A percentile compares a stretch with the other conserved stretches of the same genome.
These are phyloP conservation scores for Fusarium dimerum DNA, from an alignment of 2,329 filamentous ascomycete species.

Conservation along the genomic window DNA sequence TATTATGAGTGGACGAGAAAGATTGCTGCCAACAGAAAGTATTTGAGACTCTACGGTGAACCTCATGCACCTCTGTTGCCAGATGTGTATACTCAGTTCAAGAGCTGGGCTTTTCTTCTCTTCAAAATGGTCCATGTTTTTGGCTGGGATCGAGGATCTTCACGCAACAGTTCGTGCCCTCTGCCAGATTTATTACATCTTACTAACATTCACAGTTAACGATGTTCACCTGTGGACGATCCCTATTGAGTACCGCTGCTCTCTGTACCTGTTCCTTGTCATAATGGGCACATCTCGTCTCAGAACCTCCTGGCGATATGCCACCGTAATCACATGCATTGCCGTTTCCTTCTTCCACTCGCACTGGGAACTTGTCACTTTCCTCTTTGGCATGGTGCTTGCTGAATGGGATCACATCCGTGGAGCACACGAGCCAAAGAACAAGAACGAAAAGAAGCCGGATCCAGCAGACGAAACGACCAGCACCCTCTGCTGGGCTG, in stretches of 20 bases:
- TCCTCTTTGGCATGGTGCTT: constrained; percentile 54
- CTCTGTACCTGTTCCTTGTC: constrained; percentile 57
- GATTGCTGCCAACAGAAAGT: constrained; percentile 45
- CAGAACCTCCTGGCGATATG: constrained; percentile 42
- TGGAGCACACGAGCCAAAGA: constrained; percentile 42
- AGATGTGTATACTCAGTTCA: constrained; percentile 41
- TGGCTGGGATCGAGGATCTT: constrained; percentile 49
- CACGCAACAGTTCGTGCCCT: constrained; percentile 42
- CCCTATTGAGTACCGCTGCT: constrained; percentile 60
- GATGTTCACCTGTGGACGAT: constrained; percentile 65
- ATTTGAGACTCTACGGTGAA: constrained; percentile 51
- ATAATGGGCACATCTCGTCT: constrained; percentile 52
- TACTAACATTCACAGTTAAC: constrained; percentile 36
- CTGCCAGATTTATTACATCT: too few species aligned
- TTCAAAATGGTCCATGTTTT: constrained; percentile 53
- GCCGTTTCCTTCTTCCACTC: constrained; percentile 48
- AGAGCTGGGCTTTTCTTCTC: constrained; percentile 50
- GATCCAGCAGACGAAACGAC: constrained; percentile 3
- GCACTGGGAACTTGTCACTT: constrained; percentile 58
- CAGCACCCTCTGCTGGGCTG: constrained; percentile 37
- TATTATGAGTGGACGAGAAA: constrained; percentile 50
- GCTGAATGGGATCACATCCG: constrained; percentile 56
- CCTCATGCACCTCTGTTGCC: constrained; percentile 44
- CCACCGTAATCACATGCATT: constrained; percentile 42
- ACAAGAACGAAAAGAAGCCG: constrained; percentile 21